Base-by-base conservation (phyloP, 495 filamentous ascomycete genomes). In the Xeromyces bisporus region DNA sequence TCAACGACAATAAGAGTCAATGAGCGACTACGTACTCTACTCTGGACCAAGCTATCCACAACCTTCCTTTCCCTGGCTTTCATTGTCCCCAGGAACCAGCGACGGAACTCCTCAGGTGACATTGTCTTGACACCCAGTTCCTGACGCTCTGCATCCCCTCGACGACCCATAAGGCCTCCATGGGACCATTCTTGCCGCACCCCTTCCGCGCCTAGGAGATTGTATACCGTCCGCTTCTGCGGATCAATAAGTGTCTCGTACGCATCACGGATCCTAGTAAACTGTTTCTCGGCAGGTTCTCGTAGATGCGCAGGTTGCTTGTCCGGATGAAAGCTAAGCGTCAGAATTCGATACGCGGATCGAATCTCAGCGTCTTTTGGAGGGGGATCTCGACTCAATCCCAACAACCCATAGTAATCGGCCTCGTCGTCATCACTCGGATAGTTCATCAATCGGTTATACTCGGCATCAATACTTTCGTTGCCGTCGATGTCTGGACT, bases 321-420 rank as follows among this genome's bases (percentile, higher is more conserved):
- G 38, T 75, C 71, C 7, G 69, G 66, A 33, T 72, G 66, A 29
- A 75, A 69, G 26, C 59, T 60, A n/a, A 67, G 59, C 14, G 61
- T 61, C 16, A 73, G 52, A 8, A 53, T 57, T 20, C 55, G 57
- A 36, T 69, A 71, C 7, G 67, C 63, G 12, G 52, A 56, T 18
- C 62, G 61, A 34, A 75, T 64, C 15, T 69, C 55, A 14, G 57
- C 39, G 3, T 62, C 50, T 17, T 62, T 59, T 2, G 69, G 56
- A 0, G 58, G 43, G 6, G 63, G 56, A 0, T 55, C 41, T 26
- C 48, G 51, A 3, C 59, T 43, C 15, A 71, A 52, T 10, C 63
- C 62, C n/a, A 71, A 47, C 17, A 68, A 37, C 34, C 60, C 51
- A 34, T 71, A 71, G 44, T 64, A 67, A 42, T 67, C 59, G 13